Evolutionary conservation across 345 rosid genomes (phyloP).

Genomic region (Orychophragmus violaceus): DNA sequence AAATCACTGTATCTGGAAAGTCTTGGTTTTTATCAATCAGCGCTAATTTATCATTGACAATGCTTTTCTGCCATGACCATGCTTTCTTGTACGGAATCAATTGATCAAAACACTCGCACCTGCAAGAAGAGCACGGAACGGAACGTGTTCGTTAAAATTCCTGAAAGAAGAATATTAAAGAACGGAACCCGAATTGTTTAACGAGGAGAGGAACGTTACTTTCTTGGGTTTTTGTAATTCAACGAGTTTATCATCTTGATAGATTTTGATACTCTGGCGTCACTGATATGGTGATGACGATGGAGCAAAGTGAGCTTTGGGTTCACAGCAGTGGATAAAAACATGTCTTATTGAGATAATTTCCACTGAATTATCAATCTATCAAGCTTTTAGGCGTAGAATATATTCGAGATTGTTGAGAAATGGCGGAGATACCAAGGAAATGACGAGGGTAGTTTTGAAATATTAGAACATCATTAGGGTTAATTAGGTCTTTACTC

Average conservation of each 20-base stretch:
- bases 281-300: slow-evolving; percentile 1
- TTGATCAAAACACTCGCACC: slow-evolving; percentile 64
- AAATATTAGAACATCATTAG: background rate
- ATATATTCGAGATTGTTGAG: background rate
- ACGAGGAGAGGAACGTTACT: background rate
- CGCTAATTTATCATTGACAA: slow-evolving; percentile 45
- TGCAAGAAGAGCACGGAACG: slow-evolving; percentile 17
- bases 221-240: slow-evolving; percentile 19
- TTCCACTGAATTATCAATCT: background rate
- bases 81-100: slow-evolving; percentile 56
- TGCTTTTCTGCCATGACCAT: slow-evolving; percentile 67
- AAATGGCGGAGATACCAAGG: slow-evolving; percentile 14
- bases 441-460: background rate
- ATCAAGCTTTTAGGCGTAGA: background rate
- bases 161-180: background rate
- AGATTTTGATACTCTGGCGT: background rate
- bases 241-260: background rate
- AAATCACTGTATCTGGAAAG: slow-evolving; percentile 54
- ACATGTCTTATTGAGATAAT: background rate
- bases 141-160: slow-evolving; percentile 38
- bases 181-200: background rate
- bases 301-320: background rate
- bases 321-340: background rate
- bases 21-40: slow-evolving; percentile 40
- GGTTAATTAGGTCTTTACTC: background rate